Base-by-base conservation (phyloP, 352 stramenopile species). In the Phytophthora sp. region DNA sequence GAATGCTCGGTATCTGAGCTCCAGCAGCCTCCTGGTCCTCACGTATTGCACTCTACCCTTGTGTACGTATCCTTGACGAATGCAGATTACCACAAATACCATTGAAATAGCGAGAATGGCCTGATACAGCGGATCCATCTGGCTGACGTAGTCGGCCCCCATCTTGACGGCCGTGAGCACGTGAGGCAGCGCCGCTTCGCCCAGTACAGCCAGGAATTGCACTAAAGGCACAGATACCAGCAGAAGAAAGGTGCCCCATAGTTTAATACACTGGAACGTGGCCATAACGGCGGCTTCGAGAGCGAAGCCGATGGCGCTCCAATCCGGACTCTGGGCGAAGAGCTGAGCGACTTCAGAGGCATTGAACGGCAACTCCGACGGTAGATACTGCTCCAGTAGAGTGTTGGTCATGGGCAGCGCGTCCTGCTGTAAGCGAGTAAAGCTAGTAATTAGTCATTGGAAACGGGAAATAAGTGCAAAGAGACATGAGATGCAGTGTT, bases 41-140 rank as follows among this genome's bases (percentile, higher is more conserved):
- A 86, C 38, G 35, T 90, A 95, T 15, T 75, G 74, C 29, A 84
- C 39, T 15, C 82, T 66, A 7, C 66, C 79, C 29, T 77, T 84
- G 33, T 79, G 71, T 13, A 94, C 76, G 67, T 93, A 95, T 12
- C 87, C 86, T 23, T 79, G 73, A 12, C 84, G 85, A 31, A 88
- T 76, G 50, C 82, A 86, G 13, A 95, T 59, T 30, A 63, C 44
- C 21, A 77, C 45, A 9, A 90, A 53, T 0, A 89, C 21, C 2
- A 55, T 16, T 8, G 62, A 49, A 18, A 74, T 8, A 8, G 63
- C 74, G 26, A 90, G 30, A 20, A 67, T 51, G 9, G 71, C 71
- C 54, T 95, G 85, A 47, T 90, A 63, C 15, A 85, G 59, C 0
- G 82, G 84, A n/a, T 93, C 80, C 54, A 95, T 74, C 52, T 77